Conservation (phyloP, 2,329 filamentous ascomycete species). For the Achaetomium macrosporum region DNA sequence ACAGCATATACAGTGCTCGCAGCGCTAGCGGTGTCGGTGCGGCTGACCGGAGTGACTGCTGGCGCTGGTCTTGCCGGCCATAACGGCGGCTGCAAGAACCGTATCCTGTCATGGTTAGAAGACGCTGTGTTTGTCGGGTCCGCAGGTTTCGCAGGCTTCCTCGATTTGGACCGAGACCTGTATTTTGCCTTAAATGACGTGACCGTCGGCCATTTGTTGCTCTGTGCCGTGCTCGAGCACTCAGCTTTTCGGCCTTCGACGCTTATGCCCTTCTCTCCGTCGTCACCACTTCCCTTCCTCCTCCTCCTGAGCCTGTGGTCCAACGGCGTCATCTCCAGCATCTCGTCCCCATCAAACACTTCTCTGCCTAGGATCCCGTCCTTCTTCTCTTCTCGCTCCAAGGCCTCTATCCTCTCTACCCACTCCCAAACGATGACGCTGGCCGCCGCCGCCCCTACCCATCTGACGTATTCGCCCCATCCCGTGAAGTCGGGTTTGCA, state of each 20-base stretch:
- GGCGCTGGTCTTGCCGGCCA: constrained; percentile 53
- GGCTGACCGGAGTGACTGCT: constrained; percentile 51
- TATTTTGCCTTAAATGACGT: constrained; percentile 37
- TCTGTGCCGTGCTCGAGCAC: constrained; percentile 25
- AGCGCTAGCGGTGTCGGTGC: constrained; percentile 57
- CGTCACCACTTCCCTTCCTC: constrained; percentile 29
- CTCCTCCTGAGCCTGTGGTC: constrained; percentile 42
- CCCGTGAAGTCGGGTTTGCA: constrained; percentile 77
- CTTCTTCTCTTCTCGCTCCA: constrained; percentile 90
- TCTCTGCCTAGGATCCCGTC: constrained; percentile 87
- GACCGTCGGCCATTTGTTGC: constrained; percentile 37
- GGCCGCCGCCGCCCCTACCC: constrained; percentile 91
- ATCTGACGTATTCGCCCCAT: constrained; percentile 93
- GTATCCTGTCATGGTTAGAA: constrained; percentile 25
- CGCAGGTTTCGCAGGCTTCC: constrained; percentile 12
- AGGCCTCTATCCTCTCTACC: constrained; percentile 89
- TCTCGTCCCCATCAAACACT: constrained; percentile 90
- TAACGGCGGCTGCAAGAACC: constrained; percentile 43
- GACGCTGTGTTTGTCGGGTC: constrained; percentile 17
- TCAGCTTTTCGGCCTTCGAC: constrained; percentile 11
- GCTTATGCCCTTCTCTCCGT: constrained; percentile 26
- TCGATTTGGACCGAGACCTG: constrained; percentile 27
- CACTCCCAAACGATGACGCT: constrained; percentile 98
- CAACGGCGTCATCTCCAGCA: constrained; percentile 60
- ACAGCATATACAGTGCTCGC: constrained; percentile 59